These are phyloP conservation scores for Cladosporium sp. DNA, from an alignment of 2,329 filamentous ascomycete species.

Conservation along the genomic window DNA sequence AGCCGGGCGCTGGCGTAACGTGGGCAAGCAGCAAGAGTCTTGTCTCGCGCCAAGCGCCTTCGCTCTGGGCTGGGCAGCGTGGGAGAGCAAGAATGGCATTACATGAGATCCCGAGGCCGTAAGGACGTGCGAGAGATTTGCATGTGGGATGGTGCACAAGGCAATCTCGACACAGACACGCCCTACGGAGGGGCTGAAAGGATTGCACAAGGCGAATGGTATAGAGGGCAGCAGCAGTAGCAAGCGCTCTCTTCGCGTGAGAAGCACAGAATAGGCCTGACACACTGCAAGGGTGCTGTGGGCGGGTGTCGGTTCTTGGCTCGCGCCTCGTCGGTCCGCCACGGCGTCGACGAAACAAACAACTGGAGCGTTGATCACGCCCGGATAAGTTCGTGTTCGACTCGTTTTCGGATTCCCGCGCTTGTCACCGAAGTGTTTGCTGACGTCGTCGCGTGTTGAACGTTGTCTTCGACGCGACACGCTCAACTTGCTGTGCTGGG, in stretches of 20 bases:
- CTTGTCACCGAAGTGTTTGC: not conserved
- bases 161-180: not conserved
- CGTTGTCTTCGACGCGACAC: constrained; percentile 1
- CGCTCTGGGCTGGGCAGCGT: constrained; percentile 5
- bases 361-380: not conserved
- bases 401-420: not conserved
- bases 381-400: not conserved
- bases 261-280: not conserved
- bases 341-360: not conserved
- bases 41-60: constrained; percentile 6
- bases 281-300: not conserved
- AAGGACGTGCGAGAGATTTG: not conserved
- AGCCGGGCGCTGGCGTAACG: constrained; percentile 6
- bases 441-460: constrained; percentile 1
- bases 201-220: not conserved
- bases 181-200: not conserved
- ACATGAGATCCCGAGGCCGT: not conserved
- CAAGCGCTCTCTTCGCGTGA: not conserved
- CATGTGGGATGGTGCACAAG: not conserved
- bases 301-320: not conserved
- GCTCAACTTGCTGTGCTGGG: not conserved
- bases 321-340: not conserved
- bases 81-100: not conserved
- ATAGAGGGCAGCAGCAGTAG: not conserved
- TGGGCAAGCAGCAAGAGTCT: constrained; percentile 7